phyloP scores from a whole-genome alignment of 495 filamentous ascomycete species.

The Tetracladium marchalianum region DNA sequence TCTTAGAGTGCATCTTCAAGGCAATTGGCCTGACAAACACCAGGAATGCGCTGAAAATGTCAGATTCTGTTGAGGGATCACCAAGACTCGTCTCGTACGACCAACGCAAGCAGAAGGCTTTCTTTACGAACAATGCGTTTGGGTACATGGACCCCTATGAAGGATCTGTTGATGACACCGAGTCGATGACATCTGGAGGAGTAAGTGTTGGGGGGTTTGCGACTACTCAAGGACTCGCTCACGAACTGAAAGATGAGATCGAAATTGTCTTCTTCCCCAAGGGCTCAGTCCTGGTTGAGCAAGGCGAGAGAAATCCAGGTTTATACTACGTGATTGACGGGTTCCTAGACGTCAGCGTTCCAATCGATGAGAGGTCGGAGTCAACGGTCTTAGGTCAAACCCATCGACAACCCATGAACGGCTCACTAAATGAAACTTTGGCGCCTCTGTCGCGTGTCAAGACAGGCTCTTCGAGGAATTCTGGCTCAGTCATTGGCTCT shows the following conservation, averaged over 20 bases:
- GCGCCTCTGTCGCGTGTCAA: constrained; percentile 39
- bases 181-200: constrained; percentile 63
- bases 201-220: constrained; percentile 30
- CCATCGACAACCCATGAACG: constrained; percentile 16
- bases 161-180: constrained; percentile 70
- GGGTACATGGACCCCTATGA: constrained; percentile 91
- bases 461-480: constrained; percentile 40
- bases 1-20: constrained; percentile 92
- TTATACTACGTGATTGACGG: constrained; percentile 98
- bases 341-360: constrained; percentile 84
- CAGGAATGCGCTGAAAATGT: constrained; percentile 51
- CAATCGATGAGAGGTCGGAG: constrained; percentile 28
- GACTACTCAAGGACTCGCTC: constrained; percentile 44
- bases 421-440: constrained; percentile 24
- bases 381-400: constrained; percentile 18
- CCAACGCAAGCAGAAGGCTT: constrained; percentile 69
- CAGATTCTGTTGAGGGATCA: constrained; percentile 71
- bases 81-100: constrained; percentile 82
- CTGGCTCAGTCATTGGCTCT: constrained; percentile 24
- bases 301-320: constrained; percentile 90
- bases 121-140: constrained; percentile 75
- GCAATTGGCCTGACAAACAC: constrained; percentile 73
- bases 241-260: constrained; percentile 80
- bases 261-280: constrained; percentile 97
- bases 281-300: constrained; percentile 90